Conservation (phyloP, 1,139 yeast genomes). For the Scheffersomyces lignicola region DNA sequence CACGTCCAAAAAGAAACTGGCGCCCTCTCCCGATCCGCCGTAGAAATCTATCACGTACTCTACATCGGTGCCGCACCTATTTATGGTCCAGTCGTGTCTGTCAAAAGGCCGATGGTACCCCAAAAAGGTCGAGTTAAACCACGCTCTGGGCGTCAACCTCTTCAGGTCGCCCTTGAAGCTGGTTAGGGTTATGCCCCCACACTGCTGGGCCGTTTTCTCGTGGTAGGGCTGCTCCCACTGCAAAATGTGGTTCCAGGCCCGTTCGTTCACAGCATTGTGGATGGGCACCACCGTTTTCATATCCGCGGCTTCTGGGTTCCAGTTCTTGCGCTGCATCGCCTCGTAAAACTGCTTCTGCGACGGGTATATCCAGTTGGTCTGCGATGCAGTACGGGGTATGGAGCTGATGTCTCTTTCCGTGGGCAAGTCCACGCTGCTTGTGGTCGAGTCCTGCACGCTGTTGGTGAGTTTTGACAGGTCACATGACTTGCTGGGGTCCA, state of each 20-base stretch:
- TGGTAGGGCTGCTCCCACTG: conserved; percentile 75
- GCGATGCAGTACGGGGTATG: conserved; percentile 74
- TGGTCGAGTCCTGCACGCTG: conserved; percentile 20
- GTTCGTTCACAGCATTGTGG: conserved; percentile 90
- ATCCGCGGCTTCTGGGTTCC: conserved; percentile 80
- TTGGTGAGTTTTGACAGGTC: conserved; percentile 40
- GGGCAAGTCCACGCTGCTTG: conserved; percentile 45
- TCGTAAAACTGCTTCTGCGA: conserved; percentile 92
- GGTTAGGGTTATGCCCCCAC: conserved; percentile 85
- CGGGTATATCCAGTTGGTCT: conserved; percentile 87
- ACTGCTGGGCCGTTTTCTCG: conserved; percentile 45
- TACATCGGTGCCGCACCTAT: conserved; percentile 78
- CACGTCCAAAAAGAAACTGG: conserved; percentile 82
- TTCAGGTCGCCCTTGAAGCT: conserved; percentile 88
- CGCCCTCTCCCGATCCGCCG: conserved; percentile 55
- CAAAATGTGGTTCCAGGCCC: conserved; percentile 84
- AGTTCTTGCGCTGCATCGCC: conserved; percentile 89
- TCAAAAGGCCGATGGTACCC: conserved; percentile 86
- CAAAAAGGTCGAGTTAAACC: conserved; percentile 59
- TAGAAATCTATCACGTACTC: conserved; percentile 95
- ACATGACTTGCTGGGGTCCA: conserved; percentile 40
- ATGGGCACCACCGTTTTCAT: conserved; percentile 93
- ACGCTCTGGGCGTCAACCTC: conserved; percentile 86
- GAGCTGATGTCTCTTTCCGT: conserved; percentile 76
- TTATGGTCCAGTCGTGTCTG: conserved; percentile 94